Conservation (phyloP, 2,329 filamentous ascomycete genomes). For the Amesomyces nigricolor region DNA sequence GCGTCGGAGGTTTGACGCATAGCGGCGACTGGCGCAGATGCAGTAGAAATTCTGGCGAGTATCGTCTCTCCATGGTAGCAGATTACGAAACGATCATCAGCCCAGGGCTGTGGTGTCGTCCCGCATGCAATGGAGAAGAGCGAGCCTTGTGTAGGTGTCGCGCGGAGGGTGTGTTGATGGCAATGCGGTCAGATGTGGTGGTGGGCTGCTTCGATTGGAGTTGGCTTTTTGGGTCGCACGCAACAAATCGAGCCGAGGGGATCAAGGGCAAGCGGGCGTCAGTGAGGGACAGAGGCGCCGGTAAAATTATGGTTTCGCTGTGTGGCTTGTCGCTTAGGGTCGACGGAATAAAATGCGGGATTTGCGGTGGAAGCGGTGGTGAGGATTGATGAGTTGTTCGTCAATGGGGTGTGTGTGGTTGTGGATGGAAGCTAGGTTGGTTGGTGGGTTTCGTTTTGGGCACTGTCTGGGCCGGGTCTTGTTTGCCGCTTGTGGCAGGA, state of each 20-base stretch:
- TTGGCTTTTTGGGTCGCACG: neutral
- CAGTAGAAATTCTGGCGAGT: slow-evolving; percentile 70
- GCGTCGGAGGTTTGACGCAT: slow-evolving; percentile 69
- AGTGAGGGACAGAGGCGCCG: neutral
- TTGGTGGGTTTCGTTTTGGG: slow-evolving; percentile 17
- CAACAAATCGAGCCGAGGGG: neutral
- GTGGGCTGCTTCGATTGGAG: slow-evolving; percentile 2
- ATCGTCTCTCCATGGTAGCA: slow-evolving; percentile 53
- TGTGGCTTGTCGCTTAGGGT: neutral
- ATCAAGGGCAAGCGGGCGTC: neutral
- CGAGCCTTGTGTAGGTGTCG: neutral
- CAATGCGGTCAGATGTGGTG: slow-evolving; percentile 2
- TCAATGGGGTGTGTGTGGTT: neutral
- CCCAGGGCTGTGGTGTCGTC: slow-evolving; percentile 1
- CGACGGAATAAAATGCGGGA: slow-evolving; percentile 2
- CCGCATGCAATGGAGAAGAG: neutral
- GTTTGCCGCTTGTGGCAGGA: slow-evolving; percentile 17
- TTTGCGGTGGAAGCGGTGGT: slow-evolving; percentile 3
- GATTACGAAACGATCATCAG: slow-evolving; percentile 20
- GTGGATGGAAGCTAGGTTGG: slow-evolving; percentile 7
- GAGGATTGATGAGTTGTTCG: slow-evolving; percentile 12
- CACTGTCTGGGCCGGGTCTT: neutral
- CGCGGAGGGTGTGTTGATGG: neutral
- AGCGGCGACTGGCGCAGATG: slow-evolving; percentile 75
- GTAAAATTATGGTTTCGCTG: neutral